Base-by-base conservation (phyloP, 2,329 filamentous ascomycete species). In the Colletotrichum nymphaeae region DNA sequence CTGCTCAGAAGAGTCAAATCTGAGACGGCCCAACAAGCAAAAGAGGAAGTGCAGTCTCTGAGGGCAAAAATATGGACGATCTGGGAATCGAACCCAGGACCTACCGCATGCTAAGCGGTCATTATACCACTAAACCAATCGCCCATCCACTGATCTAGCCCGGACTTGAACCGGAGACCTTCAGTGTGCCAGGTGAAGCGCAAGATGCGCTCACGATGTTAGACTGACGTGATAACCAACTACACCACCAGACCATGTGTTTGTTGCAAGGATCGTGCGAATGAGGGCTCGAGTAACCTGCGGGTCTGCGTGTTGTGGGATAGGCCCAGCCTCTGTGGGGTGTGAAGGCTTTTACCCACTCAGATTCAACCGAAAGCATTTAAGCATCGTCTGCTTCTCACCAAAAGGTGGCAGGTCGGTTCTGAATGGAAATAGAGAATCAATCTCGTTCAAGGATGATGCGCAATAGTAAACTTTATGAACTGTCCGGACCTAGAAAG, bases 191-290 rank as follows among this genome's bases (percentile, higher is more conserved):
- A 22, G 1, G 28, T n/a, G 42, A 49, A 49, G 16, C 42, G 42
- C 19, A 22, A 9, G 19, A 22, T n/a, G 42, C 42, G 42, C 3
- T 30, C 26, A n/a, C 55, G 55, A 57, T 80, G 83, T 85, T 85
- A 85, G 82, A 85, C 83, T 84, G 82, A 85, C 81, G 84, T 85
- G 84, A 85, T 85, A 84, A 85, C 83, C 84, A 85, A 85, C 84
- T 81, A 80, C 79, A 80, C 80, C 83, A 69, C 87, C 85, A 71
- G 67, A 73, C 71, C 71, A 49, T 24, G n/a, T 42, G 24, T 49
- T 49, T 49, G 14, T 3, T 46, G 26, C 42, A 22, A 2, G 19
- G 42, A n/a, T n/a, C 4, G 2, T 2, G 4, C 7, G 42, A 49
- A 22, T 22, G 19, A 22, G 8, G 1, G 3, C 8, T 11, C 1